Evolutionary conservation across 768 basidiomycete species (phyloP), one percentile per base, ranked within the genome.

Genomic region (Macrocybe gigantea): DNA sequence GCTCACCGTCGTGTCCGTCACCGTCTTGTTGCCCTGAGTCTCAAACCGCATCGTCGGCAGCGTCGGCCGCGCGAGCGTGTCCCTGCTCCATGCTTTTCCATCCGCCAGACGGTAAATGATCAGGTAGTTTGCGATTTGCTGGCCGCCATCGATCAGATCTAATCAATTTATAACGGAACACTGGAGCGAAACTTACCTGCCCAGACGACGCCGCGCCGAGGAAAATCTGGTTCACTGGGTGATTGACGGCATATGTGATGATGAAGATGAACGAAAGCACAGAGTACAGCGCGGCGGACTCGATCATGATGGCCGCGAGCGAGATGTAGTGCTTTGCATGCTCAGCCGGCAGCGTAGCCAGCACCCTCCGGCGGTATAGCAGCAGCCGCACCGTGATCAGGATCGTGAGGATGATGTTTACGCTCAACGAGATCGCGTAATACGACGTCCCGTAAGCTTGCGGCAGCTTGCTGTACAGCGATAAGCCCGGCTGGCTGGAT

Each of bases 51-150:
- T 54, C 9, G 55, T 53, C 6, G 61, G 54, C 22, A 41, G 49
- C 8, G 56, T 55, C 33, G 50, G 52, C 10, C 49, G 41, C n/a
- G 53, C 34, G 10, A 64, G 50, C 1, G 68, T 66, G 30, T 59
- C 49, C 43, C 57, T 54, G 34, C 53, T 62, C 75, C 72, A 74
- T 2, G 72, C 74, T 22, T 67, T 64, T 10, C 75, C 75, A 49
- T 71, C 62, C 1, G 73, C 68, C 8, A 77, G 60, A n/a, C 74
- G 70, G 38, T 70, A 71, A 34, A 74, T 74, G 47, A 77, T 76
- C 15, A 76, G 63, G 50, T 74, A 71, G 0, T 69, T 67, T 8
- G 75, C 73, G 31, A 75, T 67, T 60, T 72, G 65, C 74, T 76
- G 51, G 1, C 22, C 22, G 22, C 22, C 9, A 41, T 11, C 41